Evolutionary conservation across 2,329 filamentous ascomycete species (phyloP), one percentile per base, ranked within the genome.

Genomic region (Arthrobotrys sinensis): DNA sequence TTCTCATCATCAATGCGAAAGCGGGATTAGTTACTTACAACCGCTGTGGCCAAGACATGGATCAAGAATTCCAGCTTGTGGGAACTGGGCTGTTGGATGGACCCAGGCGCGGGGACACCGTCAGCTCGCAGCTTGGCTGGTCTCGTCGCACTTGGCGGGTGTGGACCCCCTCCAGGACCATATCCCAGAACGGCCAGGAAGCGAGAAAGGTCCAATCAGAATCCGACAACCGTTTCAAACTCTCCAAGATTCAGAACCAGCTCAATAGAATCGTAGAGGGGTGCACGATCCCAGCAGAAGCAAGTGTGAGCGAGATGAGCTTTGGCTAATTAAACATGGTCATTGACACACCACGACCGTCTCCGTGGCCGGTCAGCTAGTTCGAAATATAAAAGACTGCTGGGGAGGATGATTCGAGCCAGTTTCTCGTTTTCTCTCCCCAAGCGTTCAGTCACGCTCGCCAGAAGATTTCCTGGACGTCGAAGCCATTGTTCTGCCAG

Each of bases 81-180:
- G 12, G 21, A 11, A 4, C 19, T 19, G 21, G 40, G 40, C 5
- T 16, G n/a, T 36, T 12, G 32, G 36, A 57, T 19, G n/a, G 34
- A 6, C n/a, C n/a, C 32, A 38, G 28, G 32, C 10, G 50, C 52
- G 34, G 52, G 19, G 32, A 38, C 52, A 38, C 12, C 19, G 52
- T 57, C 52, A 57, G 32, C 52, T 32, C 52, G 32, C 52, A 57
- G 52, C 52, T 57, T 53, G 50, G 50, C 50, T 34, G 6, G 50
- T 53, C 12, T 14, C 10, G 52, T 57, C 10, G 12, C 14, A 7
- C 52, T 57, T 57, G 52, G 52, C 52, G 52, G n/a, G 32, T 57
- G 34, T 57, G 52, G 5, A 32, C 10, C 36, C 5, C 32, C 32
- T 14, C 12, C 36, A 57, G 36, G 28, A 36, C 19, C 52, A 38